phyloP scores from a whole-genome alignment of 2,329 filamentous ascomycete genomes.

The Exophiala viscosa region DNA sequence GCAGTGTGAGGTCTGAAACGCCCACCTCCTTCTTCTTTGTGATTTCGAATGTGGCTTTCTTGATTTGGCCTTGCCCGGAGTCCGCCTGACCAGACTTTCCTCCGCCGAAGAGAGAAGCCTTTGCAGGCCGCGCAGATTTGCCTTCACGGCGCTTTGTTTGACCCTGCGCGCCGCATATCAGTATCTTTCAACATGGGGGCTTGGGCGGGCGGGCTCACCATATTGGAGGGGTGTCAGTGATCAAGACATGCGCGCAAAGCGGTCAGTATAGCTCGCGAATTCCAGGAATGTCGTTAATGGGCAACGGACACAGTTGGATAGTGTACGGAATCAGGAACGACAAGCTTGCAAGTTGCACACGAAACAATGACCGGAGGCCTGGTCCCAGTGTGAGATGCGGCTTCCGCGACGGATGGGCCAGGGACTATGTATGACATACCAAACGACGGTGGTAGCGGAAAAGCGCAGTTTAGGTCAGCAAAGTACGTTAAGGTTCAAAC shows the following conservation, averaged over 20 bases:
- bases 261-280: no score
- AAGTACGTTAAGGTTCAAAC: not conserved
- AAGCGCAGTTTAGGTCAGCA: slow-evolving; percentile 8
- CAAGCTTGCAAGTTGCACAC: slow-evolving; percentile 2
- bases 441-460: slow-evolving; percentile 11
- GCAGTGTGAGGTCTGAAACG: slow-evolving; percentile 92
- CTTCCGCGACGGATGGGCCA: not conserved
- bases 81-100: slow-evolving; percentile 32
- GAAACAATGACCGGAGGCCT: slow-evolving; percentile 6
- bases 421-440: slow-evolving; percentile 16
- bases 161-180: slow-evolving; percentile 20
- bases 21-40: slow-evolving; percentile 99
- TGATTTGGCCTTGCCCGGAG: slow-evolving; percentile 64
- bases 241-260: slow-evolving; percentile 19
- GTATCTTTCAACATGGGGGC: slow-evolving; percentile 5
- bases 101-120: slow-evolving; percentile 29
- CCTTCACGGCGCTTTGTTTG: slow-evolving; percentile 31
- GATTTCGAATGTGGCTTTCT: slow-evolving; percentile 93
- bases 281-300: no score
- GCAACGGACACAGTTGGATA: not conserved
- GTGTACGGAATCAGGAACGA: not conserved
- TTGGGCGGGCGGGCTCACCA: slow-evolving; percentile 13
- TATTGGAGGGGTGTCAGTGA: slow-evolving; percentile 6
- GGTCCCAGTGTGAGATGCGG: slow-evolving; percentile 8
- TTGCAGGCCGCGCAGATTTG: slow-evolving; percentile 28